phyloP scores from a whole-genome alignment of 2,329 filamentous ascomycete species.

The Fusarium hostae region DNA sequence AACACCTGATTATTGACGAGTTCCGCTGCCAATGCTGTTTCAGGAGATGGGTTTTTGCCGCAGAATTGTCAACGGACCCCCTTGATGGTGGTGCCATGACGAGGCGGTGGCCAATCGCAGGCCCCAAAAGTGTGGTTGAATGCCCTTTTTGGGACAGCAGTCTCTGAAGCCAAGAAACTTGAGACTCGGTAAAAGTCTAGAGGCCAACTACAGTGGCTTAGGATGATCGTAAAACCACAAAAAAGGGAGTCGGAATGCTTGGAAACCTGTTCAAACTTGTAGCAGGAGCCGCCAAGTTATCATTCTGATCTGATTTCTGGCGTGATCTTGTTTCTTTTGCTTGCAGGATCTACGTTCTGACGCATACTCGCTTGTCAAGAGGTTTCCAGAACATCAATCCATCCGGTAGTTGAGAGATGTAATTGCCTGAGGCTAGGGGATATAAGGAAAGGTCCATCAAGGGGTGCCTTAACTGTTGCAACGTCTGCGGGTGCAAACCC shows the following conservation, averaged over 20 bases:
- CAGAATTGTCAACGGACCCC: conserved; percentile 34
- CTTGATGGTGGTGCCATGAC: conserved; percentile 22
- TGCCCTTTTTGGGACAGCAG: conserved; percentile 43
- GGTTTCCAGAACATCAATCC: conserved; percentile 1
- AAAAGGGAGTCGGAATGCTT: conserved; percentile 18
- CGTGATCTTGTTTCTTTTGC: conserved; percentile 34
- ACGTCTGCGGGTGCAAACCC: conserved; percentile 39
- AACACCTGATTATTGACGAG: conserved; percentile 42
- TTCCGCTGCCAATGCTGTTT: conserved; percentile 43
- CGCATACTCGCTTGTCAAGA: not conserved
- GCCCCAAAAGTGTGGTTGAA: conserved; percentile 16
- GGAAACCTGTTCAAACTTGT: conserved; percentile 7
- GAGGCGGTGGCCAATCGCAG: conserved; percentile 43
- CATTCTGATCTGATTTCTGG: conserved; percentile 31
- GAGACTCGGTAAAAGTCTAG: conserved; percentile 22
- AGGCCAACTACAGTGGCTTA: conserved; percentile 29
- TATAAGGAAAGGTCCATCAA: conserved; percentile 39
- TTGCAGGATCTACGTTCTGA: conserved; percentile 21
- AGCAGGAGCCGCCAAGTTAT: conserved; percentile 25
- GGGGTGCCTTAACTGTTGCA: conserved; percentile 28
- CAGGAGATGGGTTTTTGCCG: conserved; percentile 43
- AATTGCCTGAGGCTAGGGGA: conserved; percentile 36
- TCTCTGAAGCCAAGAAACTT: conserved; percentile 36
- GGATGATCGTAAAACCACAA: conserved; percentile 35
- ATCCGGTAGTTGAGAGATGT: conserved; percentile 27